Base-by-base conservation (phyloP, 176 grass and related monocot species). In the Musa troglodytarum region DNA sequence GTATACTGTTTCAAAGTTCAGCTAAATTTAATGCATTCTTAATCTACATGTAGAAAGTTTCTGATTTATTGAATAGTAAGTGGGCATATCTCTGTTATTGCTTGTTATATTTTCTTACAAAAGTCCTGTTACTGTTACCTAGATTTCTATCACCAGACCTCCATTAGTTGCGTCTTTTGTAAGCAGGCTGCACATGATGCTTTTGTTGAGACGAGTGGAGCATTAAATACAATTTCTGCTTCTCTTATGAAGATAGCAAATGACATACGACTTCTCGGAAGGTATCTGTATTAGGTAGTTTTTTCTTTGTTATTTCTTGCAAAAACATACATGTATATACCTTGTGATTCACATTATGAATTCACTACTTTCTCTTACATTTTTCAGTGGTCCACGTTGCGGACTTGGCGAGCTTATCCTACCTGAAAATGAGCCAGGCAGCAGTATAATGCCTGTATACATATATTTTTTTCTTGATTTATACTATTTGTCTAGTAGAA, bases 171-270 rank as follows among this genome's bases (percentile, higher is more conserved):
- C 21, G 9, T 51, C 14, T 50, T 49, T 16, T 70, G 43, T 19
- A 34, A 34, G 26, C 79, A 94, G 95, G 95, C 91, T 52, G 95
- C 95, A 0, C 95, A 99, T 81, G 95, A 99, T 88, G 91, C 91
- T 84, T 94, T 99, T 92, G 88, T 99, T 84, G 95, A 94, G 78
- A 87, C 86, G 19, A 99, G 95, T 76, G 95, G 95, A 1, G 83
- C 95, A 0, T 66, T 94, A 69, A 99, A 99, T 78, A 94, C 95
- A 74, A 87, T 99, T 80, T 87, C 95, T n/a, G n/a, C n/a, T 63
- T 99, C 95, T 84, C 91, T 99, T 76, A 89, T 99, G 95, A 99
- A 99, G 82, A 91, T 99, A 73, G 95, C 86, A 83, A 99, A 99
- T 65, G 96, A 99, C 81, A 95, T 94, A 80, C 86, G 91, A 71